These are phyloP conservation scores for Pittosporum tobira DNA, from an alignment of 129 eudicot genomes.

Conservation along the genomic window DNA sequence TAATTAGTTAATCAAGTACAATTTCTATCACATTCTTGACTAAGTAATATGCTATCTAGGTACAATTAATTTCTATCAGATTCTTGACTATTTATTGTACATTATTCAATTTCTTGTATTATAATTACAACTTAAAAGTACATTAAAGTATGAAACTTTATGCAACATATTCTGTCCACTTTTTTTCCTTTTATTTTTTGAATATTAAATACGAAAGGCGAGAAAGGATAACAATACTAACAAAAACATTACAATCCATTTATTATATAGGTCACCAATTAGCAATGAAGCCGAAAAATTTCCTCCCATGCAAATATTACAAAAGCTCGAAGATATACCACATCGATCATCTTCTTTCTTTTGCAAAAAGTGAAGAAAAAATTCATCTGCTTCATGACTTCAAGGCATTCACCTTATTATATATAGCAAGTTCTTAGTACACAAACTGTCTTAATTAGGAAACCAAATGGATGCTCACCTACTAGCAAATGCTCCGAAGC, in stretches of 20 bases:
- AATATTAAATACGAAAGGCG: not conserved
- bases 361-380: constrained; percentile 37
- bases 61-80: not conserved
- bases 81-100: not conserved
- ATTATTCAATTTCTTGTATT: too few relatives aligned
- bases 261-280: constrained; percentile 25
- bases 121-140: too few relatives aligned
- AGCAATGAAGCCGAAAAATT: constrained; percentile 78
- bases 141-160: too few relatives aligned
- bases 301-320: constrained; percentile 35
- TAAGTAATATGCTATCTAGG: not conserved
- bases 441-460: not conserved
- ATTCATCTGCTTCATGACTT: constrained; percentile 74
- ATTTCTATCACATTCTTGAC: not conserved
- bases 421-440: constrained; percentile 8
- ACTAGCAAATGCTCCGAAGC: constrained; percentile 42
- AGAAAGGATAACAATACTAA: not conserved
- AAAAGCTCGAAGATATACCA: not conserved
- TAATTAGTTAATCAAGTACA: too few relatives aligned
- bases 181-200: too few relatives aligned
- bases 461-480: constrained; percentile 3
- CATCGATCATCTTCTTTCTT: not conserved
- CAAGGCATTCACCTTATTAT: constrained; percentile 25
- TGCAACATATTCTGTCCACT: too few relatives aligned
- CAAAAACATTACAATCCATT: constrained; percentile 9